These are phyloP conservation scores for Scutellaria barbata DNA, from an alignment of 257 asterid species.

Conservation along the genomic window DNA sequence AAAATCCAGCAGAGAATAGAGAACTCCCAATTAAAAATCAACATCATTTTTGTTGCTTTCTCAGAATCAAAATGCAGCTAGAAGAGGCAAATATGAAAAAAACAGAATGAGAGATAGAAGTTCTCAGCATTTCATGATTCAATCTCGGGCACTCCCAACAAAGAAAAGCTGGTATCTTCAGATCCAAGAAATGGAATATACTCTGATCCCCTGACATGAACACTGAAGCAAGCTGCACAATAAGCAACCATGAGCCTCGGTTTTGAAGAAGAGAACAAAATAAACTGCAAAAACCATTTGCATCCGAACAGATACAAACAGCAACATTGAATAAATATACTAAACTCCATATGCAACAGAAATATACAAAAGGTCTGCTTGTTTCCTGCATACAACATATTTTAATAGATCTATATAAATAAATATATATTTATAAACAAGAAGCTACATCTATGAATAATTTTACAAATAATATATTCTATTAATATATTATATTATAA, in stretches of 20 bases:
- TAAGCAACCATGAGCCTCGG: conserved; percentile 30
- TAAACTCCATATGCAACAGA: conserved; percentile 1
- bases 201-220: conserved; percentile 95
- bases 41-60: neutral
- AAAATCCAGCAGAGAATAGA: conserved; percentile 24
- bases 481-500: too few species aligned
- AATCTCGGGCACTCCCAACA: conserved; percentile 51
- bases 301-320: neutral
- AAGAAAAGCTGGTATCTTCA: conserved; percentile 57
- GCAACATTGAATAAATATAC: neutral
- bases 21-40: neutral
- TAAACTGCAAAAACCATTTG: neutral
- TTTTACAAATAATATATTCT: too few species aligned
- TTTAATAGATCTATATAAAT: too few species aligned
- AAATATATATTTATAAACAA: too few species aligned
- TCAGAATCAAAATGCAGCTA: neutral
- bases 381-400: neutral
- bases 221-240: conserved; percentile 90
- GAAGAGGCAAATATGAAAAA: conserved; percentile 9
- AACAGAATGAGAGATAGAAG: neutral
- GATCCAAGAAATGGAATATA: conserved; percentile 79
- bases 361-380: neutral
- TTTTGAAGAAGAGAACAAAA: conserved; percentile 15
- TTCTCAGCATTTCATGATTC: conserved; percentile 44
- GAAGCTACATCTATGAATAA: too few species aligned